Base-by-base conservation (phyloP, 768 basidiomycete species). In the Pleurotus platypus region DNA sequence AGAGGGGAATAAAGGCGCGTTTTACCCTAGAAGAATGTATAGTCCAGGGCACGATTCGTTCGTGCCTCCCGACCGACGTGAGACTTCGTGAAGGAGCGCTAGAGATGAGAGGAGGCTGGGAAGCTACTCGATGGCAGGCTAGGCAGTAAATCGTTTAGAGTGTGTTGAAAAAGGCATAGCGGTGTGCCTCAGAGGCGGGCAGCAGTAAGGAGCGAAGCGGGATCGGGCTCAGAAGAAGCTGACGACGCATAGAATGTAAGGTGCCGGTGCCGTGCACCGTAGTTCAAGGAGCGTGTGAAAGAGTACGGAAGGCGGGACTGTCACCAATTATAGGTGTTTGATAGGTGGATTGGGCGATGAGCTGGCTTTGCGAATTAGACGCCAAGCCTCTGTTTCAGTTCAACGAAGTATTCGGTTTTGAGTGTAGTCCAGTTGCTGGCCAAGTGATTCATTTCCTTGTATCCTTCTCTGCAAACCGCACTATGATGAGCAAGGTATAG, bases 361-460 rank as follows among this genome's bases (percentile, higher is more conserved):
- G 55, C 45, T 46, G 46, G 42, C 55, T 30, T 39, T 46, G 38
- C 43, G 15, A 18, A 11, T 80, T 68, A 85, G 59, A 85, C 83
- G 53, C 76, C 80, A 58, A 85, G 76, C 61, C 72, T 79, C 51
- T 66, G 71, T 65, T 86, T 86, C 70, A 85, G 69, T 35, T 64
- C 67, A 50, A 83, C 67, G 63, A 86, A 83, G 56, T 85, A 80
- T n/a, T 72, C 68, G 3, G 81, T 68, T 54, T 71, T 72, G 63
- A 86, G 65, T 13, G 67, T 76, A 35, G 67, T 62, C 86, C 85
- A 88, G 55, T 72, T 64, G 9, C 69, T 71, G 37, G 75, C 65
- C 39, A 88, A 64, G 58, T 74, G 62, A 16, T 67, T 68, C 77
- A 88, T 85, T 69, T 86, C 82, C 56, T 68, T 68, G 62, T 78